These are phyloP conservation scores for Pseudomonodictys pantanalensis DNA, from an alignment of 495 filamentous ascomycete species.

Conservation along the genomic window DNA sequence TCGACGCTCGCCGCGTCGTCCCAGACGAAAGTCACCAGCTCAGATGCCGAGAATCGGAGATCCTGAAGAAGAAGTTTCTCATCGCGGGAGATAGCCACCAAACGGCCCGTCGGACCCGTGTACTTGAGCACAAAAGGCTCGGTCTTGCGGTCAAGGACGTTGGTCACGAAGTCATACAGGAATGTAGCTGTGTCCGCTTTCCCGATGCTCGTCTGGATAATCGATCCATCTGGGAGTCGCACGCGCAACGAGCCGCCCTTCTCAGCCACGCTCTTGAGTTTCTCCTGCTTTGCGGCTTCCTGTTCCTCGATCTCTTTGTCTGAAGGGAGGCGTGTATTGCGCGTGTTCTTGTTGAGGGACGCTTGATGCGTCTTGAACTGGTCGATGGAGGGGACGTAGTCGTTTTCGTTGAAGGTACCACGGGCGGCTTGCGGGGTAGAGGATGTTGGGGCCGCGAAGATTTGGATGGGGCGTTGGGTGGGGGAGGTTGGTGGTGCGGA, in stretches of 20 bases:
- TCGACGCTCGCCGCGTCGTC: constrained; percentile 52
- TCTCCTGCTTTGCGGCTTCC: constrained; percentile 57
- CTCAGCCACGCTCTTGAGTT: constrained; percentile 59
- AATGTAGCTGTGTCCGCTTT: constrained; percentile 59
- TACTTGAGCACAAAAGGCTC: constrained; percentile 55
- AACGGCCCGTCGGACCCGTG: constrained; percentile 29
- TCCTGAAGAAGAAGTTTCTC: constrained; percentile 65
- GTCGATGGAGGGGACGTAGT: constrained; percentile 79
- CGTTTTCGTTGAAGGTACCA: constrained; percentile 61
- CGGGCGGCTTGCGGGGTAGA: constrained; percentile 72
- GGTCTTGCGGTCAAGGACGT: constrained; percentile 47
- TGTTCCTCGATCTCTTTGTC: constrained; percentile 63
- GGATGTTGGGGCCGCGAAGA: constrained; percentile 72
- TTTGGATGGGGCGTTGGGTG: constrained; percentile 54
- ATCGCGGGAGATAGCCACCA: constrained; percentile 39
- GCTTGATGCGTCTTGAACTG: constrained; percentile 81
- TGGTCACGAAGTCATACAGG: constrained; percentile 65
- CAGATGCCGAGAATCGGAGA: constrained; percentile 63
- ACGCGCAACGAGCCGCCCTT: constrained; percentile 66
- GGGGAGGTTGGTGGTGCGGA: constrained; percentile 22
- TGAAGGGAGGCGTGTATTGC: constrained; percentile 66
- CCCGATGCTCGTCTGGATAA: constrained; percentile 62
- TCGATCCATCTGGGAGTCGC: constrained; percentile 80
- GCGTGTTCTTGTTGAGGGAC: constrained; percentile 59
- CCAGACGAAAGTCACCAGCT: constrained; percentile 79